Evolutionary conservation across 2,329 filamentous ascomycete genomes (phyloP), one percentile per base, ranked within the genome.

Genomic region (Pyrenophora graminea): DNA sequence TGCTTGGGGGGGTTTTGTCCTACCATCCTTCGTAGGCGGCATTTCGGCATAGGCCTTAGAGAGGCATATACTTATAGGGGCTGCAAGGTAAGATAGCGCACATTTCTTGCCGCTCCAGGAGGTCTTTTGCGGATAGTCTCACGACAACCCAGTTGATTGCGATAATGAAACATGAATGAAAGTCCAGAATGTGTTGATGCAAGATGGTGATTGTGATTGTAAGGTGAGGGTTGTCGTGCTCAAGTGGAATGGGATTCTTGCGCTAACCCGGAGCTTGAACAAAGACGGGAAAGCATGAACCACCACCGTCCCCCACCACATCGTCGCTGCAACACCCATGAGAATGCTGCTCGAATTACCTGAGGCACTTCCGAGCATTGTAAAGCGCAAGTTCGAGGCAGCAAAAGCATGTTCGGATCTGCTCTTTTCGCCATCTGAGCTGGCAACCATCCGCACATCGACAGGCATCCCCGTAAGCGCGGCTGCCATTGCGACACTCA

Each of bases 401-500:
- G 75, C 75, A 21, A 73, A 71, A 51, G 64, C 68, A 8, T 61
- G 63, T 2, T 57, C 66, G 33, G 66, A 64, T 43, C 54, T 77
- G 19, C 53, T 72, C 7, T 77, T 76, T 56, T 75, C 75, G 8
- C 61, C 68, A 7, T 75, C 74, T 18, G 69, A 76, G 42, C 59
- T 77, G 2, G 61, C 70, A 38, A 64, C 72, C 34, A 68, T 77
- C 45, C 71, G 60, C 48, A 73, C 71, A 10, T 69, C 67, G 8
- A 51, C 62, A 25, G 67, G 69, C 48, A 61, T 75, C 54, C 73
- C 73, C 46, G 74, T 75, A 56, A 55, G 71, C 64, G 55, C 45
- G 32, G 48, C 50, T 32, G 30, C 33, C 31, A 23, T 37, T 51
- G 44, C 34, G 17, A 17, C 21, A 41, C 23, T 33, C 37, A 45